These are phyloP conservation scores for Solanum okadae DNA, from an alignment of 257 asterid species.

Conservation along the genomic window DNA sequence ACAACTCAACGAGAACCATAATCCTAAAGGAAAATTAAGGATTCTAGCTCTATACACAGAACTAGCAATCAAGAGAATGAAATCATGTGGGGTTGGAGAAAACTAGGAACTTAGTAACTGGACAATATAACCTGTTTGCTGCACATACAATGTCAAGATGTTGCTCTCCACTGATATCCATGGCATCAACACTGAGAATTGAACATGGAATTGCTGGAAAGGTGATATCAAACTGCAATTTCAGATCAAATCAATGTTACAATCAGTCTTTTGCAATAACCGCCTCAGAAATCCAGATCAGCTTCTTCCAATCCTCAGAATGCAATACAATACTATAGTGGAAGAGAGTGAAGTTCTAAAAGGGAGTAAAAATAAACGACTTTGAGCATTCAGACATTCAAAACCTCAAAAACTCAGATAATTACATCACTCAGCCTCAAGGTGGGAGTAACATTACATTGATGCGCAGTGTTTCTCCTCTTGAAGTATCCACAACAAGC, in stretches of 20 bases:
- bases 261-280: constrained; percentile 6
- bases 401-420: neutral
- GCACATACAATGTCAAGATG: constrained; percentile 90
- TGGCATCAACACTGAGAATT: constrained; percentile 87
- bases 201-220: constrained; percentile 96
- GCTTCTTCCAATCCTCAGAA: neutral
- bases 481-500: constrained; percentile 88
- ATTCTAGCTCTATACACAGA: neutral
- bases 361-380: neutral
- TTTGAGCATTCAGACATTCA: neutral
- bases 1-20: neutral
- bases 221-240: constrained; percentile 96
- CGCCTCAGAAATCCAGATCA: neutral
- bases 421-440: neutral
- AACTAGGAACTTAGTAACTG: neutral
- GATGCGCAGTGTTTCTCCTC: constrained; percentile 95
- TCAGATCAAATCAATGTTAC: constrained; percentile 16
- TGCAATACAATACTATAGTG: neutral
- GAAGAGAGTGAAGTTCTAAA: neutral
- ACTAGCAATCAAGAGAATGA: neutral
- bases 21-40: neutral
- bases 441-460: constrained; percentile 44
- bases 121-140: neutral
- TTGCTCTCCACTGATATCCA: constrained; percentile 99
- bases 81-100: neutral